Base-by-base conservation (phyloP, 2,329 filamentous ascomycete genomes). In the Ascochyta pisi region DNA sequence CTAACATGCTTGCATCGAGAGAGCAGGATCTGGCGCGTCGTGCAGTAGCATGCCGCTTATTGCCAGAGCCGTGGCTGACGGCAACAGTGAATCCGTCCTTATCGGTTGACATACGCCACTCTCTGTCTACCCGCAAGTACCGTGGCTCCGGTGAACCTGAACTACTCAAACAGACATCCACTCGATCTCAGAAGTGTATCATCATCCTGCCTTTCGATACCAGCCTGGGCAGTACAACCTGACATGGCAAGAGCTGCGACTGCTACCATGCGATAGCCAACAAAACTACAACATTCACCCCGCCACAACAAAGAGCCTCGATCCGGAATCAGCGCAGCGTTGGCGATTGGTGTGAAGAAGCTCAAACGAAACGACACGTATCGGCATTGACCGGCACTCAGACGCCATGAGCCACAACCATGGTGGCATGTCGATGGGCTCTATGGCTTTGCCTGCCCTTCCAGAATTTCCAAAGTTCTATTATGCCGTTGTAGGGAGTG, bases 381-480 rank as follows among this genome's bases (percentile, higher is more conserved):
- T 50, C 57, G 10, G 33, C 35, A 43, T 37, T 38, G 35, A 24
- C 40, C 53, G 38, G 27, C 44, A 41, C 26, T 39, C 56, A 34
- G 41, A 53, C 61, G 67, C 12, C 42, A 73, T 72, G 69, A 65
- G 60, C 54, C 66, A 66, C 50, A 52, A 53, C 31, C 52, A 61
- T 56, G 41, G 44, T 29, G 46, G 49, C n/a, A 56, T 56, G 53
- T 51, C 53, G 42, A 56, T 56, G 53, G 53, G 53, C 53, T 69
- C 64, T 46, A 80, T 79, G 79, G 70, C 74, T 64, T 68, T 81
- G 27, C 81, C 81, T 7, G 72, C 72, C 33, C 76, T 81, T 33
- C 77, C 77, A 51, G 73, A 78, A 26, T 74, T 84, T 49, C 82
- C 83, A 60, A 76, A 79, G 44, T 80, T 81, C 64, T 85, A 84